Evolutionary conservation across 1,284 basidiomycete species (phyloP), one percentile per base, ranked within the genome.

Genomic region (Malassezia pachydermatis): DNA sequence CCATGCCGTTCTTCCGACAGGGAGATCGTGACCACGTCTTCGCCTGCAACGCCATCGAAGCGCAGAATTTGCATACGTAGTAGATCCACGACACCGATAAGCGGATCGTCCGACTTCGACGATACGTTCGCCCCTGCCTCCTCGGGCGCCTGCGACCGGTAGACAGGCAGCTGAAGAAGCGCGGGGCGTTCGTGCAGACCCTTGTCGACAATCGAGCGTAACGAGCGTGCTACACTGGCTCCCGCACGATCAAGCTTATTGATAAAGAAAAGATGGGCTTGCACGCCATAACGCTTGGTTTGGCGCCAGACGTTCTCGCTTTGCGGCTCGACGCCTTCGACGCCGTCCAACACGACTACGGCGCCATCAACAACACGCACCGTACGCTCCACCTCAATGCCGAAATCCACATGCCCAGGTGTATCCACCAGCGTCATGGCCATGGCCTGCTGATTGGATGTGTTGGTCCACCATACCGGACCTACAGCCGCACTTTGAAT

Each of bases 351-450:
- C 16, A 90, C 74, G 14, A 90, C 83, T 13, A 90, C 81, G 4
- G 86, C 85, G 50, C 88, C 88, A 62, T 90, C 87, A 2, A 88
- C 81, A 8, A 90, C 84, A 14, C 87, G 80, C 63, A 87, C 86
- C 11, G 87, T 86, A 59, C 86, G 84, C 71, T 89, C 88, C 9
- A 90, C 88, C 63, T 90, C 87, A 83, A 90, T 88, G 2, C 86
- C 87, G 73, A 90, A 90, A 72, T 90, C 87, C 6, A 86, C 86
- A 72, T 90, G 87, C 14, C 87, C 87, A 6, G 87, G 87, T 5
- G 87, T 90, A 65, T 90, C 88, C 41, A 90, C 83, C 30, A 90
- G 78, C 61, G 88, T 88, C 72, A 86, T 84, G 0, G 60, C 58
- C 0, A 56, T 55, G 3, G 78, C 80, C 80, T 54, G 80, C 33